Evolutionary conservation across 108 stramenopile species (phyloP).

Genomic region (Cyclostephanos tholiformis): DNA sequence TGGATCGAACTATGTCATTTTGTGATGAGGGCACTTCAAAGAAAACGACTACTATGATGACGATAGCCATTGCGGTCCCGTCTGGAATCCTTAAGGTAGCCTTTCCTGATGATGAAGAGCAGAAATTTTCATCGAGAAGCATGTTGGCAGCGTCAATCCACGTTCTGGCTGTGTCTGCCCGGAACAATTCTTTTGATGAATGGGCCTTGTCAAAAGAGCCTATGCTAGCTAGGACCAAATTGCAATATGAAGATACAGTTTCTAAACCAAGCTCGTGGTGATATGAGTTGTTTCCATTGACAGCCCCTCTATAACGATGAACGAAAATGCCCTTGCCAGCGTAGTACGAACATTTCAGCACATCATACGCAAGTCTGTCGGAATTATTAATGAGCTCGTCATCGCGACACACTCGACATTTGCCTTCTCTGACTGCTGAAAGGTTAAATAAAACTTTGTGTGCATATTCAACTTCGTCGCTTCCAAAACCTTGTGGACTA

Average conservation of each 20-base stretch:
- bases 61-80: conserved; percentile 35
- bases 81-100: conserved; percentile 5
- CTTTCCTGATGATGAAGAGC: conserved; percentile 7
- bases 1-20: conserved; percentile 31
- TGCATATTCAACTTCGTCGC: conserved; percentile 33
- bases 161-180: conserved; percentile 33
- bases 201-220: conserved; percentile 5
- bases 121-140: conserved; percentile 32
- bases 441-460: conserved; percentile 26
- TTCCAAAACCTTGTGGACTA: not conserved
- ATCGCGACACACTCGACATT: conserved; percentile 25
- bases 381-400: not conserved
- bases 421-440: conserved; percentile 16
- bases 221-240: conserved; percentile 32
- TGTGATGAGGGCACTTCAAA: conserved; percentile 44
- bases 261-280: conserved; percentile 21
- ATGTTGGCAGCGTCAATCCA: conserved; percentile 45
- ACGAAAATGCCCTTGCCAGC: conserved; percentile 16
- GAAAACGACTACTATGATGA: conserved; percentile 42
- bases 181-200: conserved; percentile 18
- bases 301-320: conserved; percentile 6
- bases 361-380: conserved; percentile 29
- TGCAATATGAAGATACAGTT: conserved; percentile 33
- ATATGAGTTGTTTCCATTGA: conserved; percentile 7
- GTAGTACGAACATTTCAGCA: conserved; percentile 35